Conservation (phyloP, 768 basidiomycete genomes). For the Epithele typhae region DNA sequence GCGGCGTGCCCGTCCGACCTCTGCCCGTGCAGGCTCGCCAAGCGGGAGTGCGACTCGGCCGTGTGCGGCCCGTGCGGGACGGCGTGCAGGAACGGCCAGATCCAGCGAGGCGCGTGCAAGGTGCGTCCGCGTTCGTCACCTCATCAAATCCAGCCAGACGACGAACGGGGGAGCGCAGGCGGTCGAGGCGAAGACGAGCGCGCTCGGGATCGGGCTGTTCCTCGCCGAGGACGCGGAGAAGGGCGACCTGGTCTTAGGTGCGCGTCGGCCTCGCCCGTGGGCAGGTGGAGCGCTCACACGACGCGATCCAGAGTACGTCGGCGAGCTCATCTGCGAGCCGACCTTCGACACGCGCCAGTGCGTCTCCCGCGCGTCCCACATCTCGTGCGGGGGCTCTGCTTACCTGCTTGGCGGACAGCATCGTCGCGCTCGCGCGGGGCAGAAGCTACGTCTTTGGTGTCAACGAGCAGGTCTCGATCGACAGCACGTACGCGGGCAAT, state of each 20-base stretch:
- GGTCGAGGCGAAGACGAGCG: conserved; percentile 13
- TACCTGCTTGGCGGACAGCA: conserved; percentile 5
- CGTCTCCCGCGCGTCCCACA: conserved; percentile 16
- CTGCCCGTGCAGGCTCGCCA: conserved; percentile 49
- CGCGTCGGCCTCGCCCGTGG: too few species aligned
- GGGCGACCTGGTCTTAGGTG: conserved; percentile 34
- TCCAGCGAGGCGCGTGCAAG: conserved; percentile 43
- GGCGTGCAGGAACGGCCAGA: conserved; percentile 44
- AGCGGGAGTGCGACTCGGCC: conserved; percentile 67
- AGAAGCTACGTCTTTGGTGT: conserved; percentile 64
- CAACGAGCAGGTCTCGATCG: conserved; percentile 43
- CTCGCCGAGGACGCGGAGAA: conserved; percentile 37
- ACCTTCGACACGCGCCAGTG: conserved; percentile 52
- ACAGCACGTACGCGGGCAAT: conserved; percentile 55
- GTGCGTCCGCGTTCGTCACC: too few species aligned
- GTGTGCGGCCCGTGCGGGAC: conserved; percentile 38
- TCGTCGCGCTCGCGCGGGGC: conserved; percentile 44
- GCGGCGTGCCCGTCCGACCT: conserved; percentile 33
- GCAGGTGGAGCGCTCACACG: too few species aligned
- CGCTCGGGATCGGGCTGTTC: conserved; percentile 47
- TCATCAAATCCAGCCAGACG: neutral
- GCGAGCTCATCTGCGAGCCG: conserved; percentile 51
- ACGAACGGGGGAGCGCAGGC: too few species aligned
- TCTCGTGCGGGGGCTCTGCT: neutral
- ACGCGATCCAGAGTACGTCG: conserved; percentile 52